Evolutionary conservation across 2,329 filamentous ascomycete genomes (phyloP).

Genomic region (Mariannaea elegans): DNA sequence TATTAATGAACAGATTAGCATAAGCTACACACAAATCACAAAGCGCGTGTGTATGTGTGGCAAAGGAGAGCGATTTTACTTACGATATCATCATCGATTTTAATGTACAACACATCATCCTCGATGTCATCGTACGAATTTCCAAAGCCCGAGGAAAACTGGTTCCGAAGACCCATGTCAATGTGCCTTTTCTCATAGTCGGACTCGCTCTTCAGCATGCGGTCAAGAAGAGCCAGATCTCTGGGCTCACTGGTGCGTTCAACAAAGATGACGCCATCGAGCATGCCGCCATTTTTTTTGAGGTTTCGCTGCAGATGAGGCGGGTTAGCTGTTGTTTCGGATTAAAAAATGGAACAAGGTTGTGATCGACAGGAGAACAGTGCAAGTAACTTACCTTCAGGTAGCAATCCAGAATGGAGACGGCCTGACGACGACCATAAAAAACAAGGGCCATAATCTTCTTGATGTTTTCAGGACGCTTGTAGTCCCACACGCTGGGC

Average conservation of each 20-base stretch:
- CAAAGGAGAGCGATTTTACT: slow-evolving; percentile 25
- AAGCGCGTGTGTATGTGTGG: too few species aligned
- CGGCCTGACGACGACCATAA: slow-evolving; percentile 53
- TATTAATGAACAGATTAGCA: slow-evolving; percentile 7
- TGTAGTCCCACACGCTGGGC: slow-evolving; percentile 29
- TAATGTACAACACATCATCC: slow-evolving; percentile 54
- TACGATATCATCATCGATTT: slow-evolving; percentile 51
- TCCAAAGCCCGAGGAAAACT: slow-evolving; percentile 44
- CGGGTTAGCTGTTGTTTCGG: slow-evolving; percentile 13
- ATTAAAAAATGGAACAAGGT: not conserved
- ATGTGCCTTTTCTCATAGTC: slow-evolving; percentile 51
- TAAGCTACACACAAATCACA: not conserved
- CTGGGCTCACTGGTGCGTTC: slow-evolving; percentile 49
- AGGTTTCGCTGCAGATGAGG: slow-evolving; percentile 49
- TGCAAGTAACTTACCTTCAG: slow-evolving; percentile 43
- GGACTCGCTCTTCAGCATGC: slow-evolving; percentile 46
- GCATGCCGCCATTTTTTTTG: slow-evolving; percentile 53
- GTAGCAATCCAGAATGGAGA: slow-evolving; percentile 58
- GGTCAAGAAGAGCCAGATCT: slow-evolving; percentile 52
- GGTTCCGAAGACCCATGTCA: slow-evolving; percentile 42
- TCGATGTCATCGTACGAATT: slow-evolving; percentile 55
- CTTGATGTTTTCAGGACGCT: slow-evolving; percentile 27
- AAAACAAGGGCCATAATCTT: slow-evolving; percentile 58
- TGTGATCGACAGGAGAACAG: not conserved
- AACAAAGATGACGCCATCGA: slow-evolving; percentile 57